These are phyloP conservation scores for Kluyveromyces sp. DNA, from an alignment of 1,139 yeast species.

Conservation along the genomic window DNA sequence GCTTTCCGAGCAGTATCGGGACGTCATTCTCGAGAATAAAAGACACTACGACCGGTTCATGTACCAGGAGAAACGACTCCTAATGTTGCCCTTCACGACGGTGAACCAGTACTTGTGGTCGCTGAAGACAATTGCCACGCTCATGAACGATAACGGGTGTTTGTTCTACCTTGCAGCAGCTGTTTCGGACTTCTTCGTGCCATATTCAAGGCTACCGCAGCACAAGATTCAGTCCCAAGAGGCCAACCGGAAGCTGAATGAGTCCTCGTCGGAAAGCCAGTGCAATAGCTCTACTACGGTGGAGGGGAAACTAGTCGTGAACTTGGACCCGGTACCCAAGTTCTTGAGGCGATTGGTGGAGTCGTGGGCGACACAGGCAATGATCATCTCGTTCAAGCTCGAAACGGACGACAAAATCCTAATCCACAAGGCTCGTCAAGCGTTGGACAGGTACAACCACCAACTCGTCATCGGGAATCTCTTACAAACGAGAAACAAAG, in stretches of 20 bases:
- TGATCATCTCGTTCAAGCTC: constrained; percentile 89
- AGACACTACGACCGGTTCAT: constrained; percentile 56
- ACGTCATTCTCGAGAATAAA: constrained; percentile 57
- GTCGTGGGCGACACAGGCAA: constrained; percentile 90
- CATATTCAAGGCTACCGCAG: constrained; percentile 75
- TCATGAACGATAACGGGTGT: constrained; percentile 51
- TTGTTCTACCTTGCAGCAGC: constrained; percentile 93
- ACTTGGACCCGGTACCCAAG: constrained; percentile 93
- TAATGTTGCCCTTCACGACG: constrained; percentile 83
- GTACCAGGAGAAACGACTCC: constrained; percentile 31
- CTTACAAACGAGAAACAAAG: constrained; percentile 77
- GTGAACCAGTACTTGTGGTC: constrained; percentile 91
- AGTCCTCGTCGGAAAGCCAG: neutral
- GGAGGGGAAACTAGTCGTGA: constrained; percentile 67
- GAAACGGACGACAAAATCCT: constrained; percentile 77
- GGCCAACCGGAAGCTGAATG: constrained; percentile 3
- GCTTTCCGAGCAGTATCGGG: constrained; percentile 52
- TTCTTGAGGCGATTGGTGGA: constrained; percentile 82
- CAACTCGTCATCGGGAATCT: constrained; percentile 93
- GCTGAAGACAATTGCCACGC: constrained; percentile 56
- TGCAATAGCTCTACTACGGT: constrained; percentile 18
- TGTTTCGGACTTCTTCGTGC: constrained; percentile 91
- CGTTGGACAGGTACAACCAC: constrained; percentile 79
- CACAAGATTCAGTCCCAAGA: constrained; percentile 89
- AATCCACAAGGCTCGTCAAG: constrained; percentile 66